Conservation (phyloP, 2,329 filamentous ascomycete genomes). For the Sodiomyces alkalinus region DNA sequence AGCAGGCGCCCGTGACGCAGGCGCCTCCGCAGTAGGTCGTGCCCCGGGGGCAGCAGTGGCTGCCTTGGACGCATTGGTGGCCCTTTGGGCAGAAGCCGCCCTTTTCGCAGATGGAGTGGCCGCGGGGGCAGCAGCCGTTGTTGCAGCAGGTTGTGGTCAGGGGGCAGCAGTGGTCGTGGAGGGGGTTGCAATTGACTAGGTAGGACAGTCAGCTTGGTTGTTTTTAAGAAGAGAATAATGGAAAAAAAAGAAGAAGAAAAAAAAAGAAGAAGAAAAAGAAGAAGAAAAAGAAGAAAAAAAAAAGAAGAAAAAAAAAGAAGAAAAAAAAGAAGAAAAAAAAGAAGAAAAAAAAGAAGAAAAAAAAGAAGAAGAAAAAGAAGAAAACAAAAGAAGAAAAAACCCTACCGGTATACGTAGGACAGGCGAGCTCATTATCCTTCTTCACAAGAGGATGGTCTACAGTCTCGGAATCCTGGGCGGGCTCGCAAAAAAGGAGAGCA, state of each 20-base stretch:
- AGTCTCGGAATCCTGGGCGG: too few relatives aligned
- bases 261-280: background rate
- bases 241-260: background rate
- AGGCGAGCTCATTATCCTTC: too few relatives aligned
- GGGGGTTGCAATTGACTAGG: slow-evolving; percentile 5
- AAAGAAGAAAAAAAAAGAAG: background rate
- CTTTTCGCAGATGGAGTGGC: slow-evolving; percentile 1
- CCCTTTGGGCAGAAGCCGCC: slow-evolving; percentile 4
- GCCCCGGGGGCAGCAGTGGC: slow-evolving; percentile 3
- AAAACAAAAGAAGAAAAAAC: too few relatives aligned
- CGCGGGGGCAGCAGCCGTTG: slow-evolving; percentile 3
- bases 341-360: too few relatives aligned
- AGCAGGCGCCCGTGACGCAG: slow-evolving; percentile 4
- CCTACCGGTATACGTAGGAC: too few relatives aligned
- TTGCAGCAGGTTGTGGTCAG: slow-evolving; percentile 2
- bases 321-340: too few relatives aligned
- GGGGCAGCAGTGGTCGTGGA: slow-evolving; percentile 6
- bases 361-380: too few relatives aligned
- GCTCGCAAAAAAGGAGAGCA: too few relatives aligned
- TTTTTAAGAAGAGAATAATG: background rate
- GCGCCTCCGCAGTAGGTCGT: slow-evolving; percentile 2
- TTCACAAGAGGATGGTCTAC: too few relatives aligned
- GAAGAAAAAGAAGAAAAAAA: background rate
- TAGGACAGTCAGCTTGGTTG: background rate
- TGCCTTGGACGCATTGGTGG: slow-evolving; percentile 1